Conservation (phyloP, 2,329 filamentous ascomycete species). For the Cladosporium sp. region DNA sequence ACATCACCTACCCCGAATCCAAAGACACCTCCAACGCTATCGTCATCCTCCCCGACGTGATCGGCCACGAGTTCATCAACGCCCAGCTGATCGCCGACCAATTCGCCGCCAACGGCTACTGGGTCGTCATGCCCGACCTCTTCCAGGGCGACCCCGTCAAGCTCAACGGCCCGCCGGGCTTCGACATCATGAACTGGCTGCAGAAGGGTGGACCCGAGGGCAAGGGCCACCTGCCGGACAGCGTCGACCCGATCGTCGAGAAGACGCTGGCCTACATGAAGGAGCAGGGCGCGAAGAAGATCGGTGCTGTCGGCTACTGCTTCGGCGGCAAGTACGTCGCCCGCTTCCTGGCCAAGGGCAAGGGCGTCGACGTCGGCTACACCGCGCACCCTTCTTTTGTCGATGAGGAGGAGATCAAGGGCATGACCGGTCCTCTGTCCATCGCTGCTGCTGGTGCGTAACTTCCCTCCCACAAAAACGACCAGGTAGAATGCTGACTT, state of each 20-base stretch:
- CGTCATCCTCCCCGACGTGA: slow-evolving; percentile 52
- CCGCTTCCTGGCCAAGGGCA: slow-evolving; percentile 54
- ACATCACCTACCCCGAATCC: slow-evolving; percentile 49
- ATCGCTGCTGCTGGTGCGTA: slow-evolving; percentile 56
- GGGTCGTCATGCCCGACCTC: slow-evolving; percentile 62
- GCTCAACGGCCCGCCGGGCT: slow-evolving; percentile 47
- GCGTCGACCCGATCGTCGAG: slow-evolving; percentile 50
- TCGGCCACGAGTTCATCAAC: slow-evolving; percentile 50
- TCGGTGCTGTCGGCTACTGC: slow-evolving; percentile 46
- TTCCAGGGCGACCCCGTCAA: slow-evolving; percentile 60
- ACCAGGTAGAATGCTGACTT: background rate
- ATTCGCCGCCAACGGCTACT: slow-evolving; percentile 66
- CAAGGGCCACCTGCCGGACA: slow-evolving; percentile 34
- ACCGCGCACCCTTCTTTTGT: slow-evolving; percentile 74
- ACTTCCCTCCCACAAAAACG: background rate
- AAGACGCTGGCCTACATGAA: slow-evolving; percentile 43
- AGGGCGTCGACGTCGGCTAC: slow-evolving; percentile 61
- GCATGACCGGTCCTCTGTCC: slow-evolving; percentile 50
- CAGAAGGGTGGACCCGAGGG: slow-evolving; percentile 23
- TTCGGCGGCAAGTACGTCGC: slow-evolving; percentile 51
- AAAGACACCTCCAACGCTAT: slow-evolving; percentile 50
- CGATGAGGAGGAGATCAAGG: slow-evolving; percentile 52
- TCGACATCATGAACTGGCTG: slow-evolving; percentile 48
- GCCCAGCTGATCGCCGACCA: slow-evolving; percentile 62
- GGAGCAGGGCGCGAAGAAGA: slow-evolving; percentile 42